These are phyloP conservation scores for Mollisiaceae sp. DNA, from an alignment of 2,329 filamentous ascomycete genomes.

Conservation along the genomic window DNA sequence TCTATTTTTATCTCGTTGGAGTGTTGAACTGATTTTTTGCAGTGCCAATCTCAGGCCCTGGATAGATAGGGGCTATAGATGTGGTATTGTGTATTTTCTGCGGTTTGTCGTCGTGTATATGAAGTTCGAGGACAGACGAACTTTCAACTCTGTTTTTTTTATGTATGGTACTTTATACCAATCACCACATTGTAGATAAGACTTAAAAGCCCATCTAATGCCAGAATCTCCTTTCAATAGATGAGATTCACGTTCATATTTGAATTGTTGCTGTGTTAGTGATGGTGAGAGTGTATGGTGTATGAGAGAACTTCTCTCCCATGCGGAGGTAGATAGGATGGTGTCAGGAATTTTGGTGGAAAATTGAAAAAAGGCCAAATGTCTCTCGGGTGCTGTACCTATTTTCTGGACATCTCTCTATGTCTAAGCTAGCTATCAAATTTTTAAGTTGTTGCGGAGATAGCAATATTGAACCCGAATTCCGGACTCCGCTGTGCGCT, in stretches of 20 bases:
- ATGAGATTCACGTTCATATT: not conserved
- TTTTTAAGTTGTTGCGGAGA: too few species aligned
- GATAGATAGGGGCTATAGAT: conserved; percentile 33
- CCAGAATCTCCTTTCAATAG: not conserved
- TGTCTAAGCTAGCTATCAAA: too few species aligned
- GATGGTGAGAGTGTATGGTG: too few species aligned
- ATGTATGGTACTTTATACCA: conserved; percentile 15
- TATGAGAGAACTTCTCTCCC: too few species aligned
- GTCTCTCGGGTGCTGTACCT: too few species aligned
- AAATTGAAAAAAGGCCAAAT: too few species aligned
- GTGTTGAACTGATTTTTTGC: not conserved
- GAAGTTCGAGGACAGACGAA: not conserved
- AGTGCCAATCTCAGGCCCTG: conserved; percentile 42
- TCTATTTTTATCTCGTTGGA: not conserved
- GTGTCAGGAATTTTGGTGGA: too few species aligned
- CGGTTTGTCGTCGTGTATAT: conserved; percentile 1
- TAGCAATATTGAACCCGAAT: too few species aligned
- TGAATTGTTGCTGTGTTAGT: not conserved
- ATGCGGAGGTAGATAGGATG: too few species aligned
- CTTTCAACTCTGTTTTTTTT: conserved; percentile 11
- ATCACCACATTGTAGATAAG: conserved; percentile 13
- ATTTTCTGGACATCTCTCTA: too few species aligned
- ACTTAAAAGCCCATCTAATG: not conserved
- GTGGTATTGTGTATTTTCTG: not conserved
- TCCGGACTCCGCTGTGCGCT: too few species aligned